phyloP scores from a whole-genome alignment of 225 moss, liverwort and hornwort species.

The Marchantia polymorpha region DNA sequence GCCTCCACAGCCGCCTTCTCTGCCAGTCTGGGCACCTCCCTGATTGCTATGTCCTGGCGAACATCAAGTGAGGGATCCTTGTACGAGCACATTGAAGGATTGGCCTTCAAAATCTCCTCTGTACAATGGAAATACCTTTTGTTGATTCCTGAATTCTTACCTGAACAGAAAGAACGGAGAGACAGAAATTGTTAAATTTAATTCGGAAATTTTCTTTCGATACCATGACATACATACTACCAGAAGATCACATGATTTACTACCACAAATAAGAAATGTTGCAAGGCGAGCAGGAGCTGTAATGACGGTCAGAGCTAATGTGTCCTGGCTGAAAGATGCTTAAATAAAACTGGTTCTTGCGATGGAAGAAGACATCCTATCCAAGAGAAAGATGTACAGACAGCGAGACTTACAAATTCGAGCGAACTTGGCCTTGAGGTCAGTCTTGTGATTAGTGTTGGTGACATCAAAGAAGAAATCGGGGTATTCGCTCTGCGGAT shows the following conservation, averaged over 20 bases:
- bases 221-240: no score
- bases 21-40: conserved; percentile 60
- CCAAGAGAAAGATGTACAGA: not conserved
- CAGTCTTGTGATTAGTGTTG: conserved; percentile 17
- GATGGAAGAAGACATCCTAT: no score
- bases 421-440: conserved; percentile 21
- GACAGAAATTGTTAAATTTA: no score
- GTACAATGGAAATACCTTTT: conserved; percentile 52
- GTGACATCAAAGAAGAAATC: conserved; percentile 19
- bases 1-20: conserved; percentile 47
- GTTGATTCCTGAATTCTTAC: conserved; percentile 51
- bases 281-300: no score
- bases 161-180: not conserved
- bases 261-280: no score
- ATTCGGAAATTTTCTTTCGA: no score
- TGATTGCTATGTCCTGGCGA: conserved; percentile 53
- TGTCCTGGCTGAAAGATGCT: no score
- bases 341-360: no score
- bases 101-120: conserved; percentile 45
- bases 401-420: conserved; percentile 17
- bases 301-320: no score
- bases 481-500: conserved; percentile 21
- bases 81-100: conserved; percentile 39
- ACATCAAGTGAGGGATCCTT: conserved; percentile 40
- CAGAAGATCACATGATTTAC: no score